A percentile compares a stretch with the other conserved stretches of the same genome.
Evolutionary conservation across 768 basidiomycete genomes (phyloP).

Genomic region (Botryobasidium botryosum): DNA sequence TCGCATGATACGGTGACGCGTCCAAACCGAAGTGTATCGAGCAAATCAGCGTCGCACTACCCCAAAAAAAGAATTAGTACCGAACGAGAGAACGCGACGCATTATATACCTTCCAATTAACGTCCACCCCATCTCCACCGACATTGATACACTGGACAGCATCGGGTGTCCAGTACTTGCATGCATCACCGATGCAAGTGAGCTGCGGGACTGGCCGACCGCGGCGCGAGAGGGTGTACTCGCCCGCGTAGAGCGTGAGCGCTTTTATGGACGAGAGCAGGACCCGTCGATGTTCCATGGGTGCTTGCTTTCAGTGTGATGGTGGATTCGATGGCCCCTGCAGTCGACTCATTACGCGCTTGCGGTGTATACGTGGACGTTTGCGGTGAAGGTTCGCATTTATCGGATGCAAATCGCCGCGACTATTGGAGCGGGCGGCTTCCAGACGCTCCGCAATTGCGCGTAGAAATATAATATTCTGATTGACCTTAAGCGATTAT

Average conservation of each 20-base stretch:
- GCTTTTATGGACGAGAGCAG: slow-evolving; percentile 55
- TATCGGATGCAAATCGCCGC: too few relatives aligned
- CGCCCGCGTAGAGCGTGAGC: slow-evolving; percentile 60
- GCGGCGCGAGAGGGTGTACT: slow-evolving; percentile 47
- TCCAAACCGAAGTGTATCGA: slow-evolving; percentile 66
- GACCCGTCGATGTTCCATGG: slow-evolving; percentile 40
- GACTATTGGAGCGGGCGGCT: too few relatives aligned
- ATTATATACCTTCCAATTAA: slow-evolving; percentile 73
- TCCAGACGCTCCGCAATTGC: too few relatives aligned
- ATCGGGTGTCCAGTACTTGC: slow-evolving; percentile 61
- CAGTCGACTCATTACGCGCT: too few relatives aligned
- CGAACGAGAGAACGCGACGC: not conserved
- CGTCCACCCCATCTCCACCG: slow-evolving; percentile 58
- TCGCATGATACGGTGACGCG: slow-evolving; percentile 78
- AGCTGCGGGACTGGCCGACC: slow-evolving; percentile 60
- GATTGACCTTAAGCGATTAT: too few relatives aligned
- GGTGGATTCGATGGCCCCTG: not conserved
- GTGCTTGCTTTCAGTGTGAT: not conserved
- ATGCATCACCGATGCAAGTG: slow-evolving; percentile 62
- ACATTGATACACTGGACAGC: slow-evolving; percentile 71
- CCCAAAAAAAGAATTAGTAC: not conserved
- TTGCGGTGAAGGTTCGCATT: too few relatives aligned
- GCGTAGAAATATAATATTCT: too few relatives aligned
- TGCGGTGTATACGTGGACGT: too few relatives aligned
- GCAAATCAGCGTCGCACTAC: slow-evolving; percentile 82